Evolutionary conservation across 257 asterid genomes (phyloP).

Genomic region (Solanum acaule): DNA sequence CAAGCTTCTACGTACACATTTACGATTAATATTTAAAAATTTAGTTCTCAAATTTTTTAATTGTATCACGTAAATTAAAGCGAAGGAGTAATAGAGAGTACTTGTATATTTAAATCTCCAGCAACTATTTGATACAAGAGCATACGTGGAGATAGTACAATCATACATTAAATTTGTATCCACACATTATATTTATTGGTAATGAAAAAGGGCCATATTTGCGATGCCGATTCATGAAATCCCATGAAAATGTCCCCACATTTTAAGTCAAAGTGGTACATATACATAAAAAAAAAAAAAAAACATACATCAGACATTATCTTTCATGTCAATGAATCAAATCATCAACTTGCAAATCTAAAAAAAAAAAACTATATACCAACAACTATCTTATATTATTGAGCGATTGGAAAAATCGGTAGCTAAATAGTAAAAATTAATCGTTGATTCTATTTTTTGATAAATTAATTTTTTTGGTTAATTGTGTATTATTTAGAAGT

Average conservation of each 20-base stretch:
- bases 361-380: too few relatives aligned
- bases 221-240: not conserved
- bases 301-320: not conserved
- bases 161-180: not conserved
- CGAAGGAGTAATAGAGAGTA: not conserved
- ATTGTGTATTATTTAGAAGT: not conserved
- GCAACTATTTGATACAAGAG: not conserved
- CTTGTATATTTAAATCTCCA: not conserved
- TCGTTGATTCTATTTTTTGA: not conserved
- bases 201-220: not conserved
- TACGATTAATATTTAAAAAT: too few relatives aligned
- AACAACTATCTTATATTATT: not conserved
- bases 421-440: too few relatives aligned
- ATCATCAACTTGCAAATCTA: not conserved
- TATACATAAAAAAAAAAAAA: not conserved
- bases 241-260: not conserved
- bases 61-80: too few relatives aligned
- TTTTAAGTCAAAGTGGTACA: not conserved
- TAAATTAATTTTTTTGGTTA: too few relatives aligned
- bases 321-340: not conserved
- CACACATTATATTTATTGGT: not conserved
- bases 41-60: too few relatives aligned
- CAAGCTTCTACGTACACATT: too few relatives aligned
- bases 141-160: not conserved
- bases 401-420: too few relatives aligned